Base-by-base conservation (phyloP, 495 filamentous ascomycete species). In the Xylaria palmicola region DNA sequence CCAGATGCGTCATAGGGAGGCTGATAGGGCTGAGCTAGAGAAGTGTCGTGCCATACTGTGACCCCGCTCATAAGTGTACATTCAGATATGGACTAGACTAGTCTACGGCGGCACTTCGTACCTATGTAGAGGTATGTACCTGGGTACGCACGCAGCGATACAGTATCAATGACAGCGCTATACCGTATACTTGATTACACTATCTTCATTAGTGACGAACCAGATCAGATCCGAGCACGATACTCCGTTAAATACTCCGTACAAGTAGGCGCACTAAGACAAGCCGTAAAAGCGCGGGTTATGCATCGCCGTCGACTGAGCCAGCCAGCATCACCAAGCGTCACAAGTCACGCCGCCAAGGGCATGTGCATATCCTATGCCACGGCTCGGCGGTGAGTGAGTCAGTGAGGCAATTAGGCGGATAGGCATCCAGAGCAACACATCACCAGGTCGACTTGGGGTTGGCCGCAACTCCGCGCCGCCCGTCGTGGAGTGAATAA, bases 1-100 rank as follows among this genome's bases (percentile, higher is more conserved):
- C 58, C 29, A 39, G 40, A 43, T 61, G 59, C 59, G 59, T 61
- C 59, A 61, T 61, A 52, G 47, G 57, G 56, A n/a, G 59, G 59
- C 58, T 53, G 49, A 61, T 61, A 61, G 59, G 59, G 59, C 59
- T 61, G 59, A 61, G 40, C 50, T 55, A 44, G 40, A 47, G 55
- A 36, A 47, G 22, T 27, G 27, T 44, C n/a, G 17, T 57, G 41
- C 41, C 19, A 44, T 56, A n/a, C 37, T 10, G 48, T 48, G 6
- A 48, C 26, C 48, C 48, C n/a, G n/a, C n/a, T n/a, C n/a, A n/a
- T n/a, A n/a, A n/a, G n/a, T n/a, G n/a, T n/a, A n/a, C n/a, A n/a
- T n/a, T n/a, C n/a, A n/a, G n/a, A n/a, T n/a, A n/a, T n/a, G n/a
- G n/a, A n/a, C n/a, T n/a, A n/a, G n/a, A n/a, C n/a, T n/a, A n/a